phyloP scores from a whole-genome alignment of 306 rosid genomes.

The Cucurbita argyrosperma region DNA sequence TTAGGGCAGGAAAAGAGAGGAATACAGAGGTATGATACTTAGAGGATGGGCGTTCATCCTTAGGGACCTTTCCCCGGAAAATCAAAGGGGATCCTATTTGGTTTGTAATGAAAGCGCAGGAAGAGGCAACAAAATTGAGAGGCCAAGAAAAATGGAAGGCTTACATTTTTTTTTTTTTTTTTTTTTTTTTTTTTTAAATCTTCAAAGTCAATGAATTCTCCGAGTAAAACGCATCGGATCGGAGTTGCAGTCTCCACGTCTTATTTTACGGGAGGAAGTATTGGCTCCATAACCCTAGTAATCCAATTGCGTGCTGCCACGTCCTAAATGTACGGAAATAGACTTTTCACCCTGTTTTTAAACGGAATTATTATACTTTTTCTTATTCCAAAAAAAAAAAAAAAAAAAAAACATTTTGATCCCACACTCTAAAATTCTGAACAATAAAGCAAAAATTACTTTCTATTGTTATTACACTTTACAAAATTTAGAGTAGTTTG shows the following conservation, averaged over 20 bases:
- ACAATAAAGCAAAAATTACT: too few relatives aligned
- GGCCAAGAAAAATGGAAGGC: background rate
- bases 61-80: conserved; percentile 61
- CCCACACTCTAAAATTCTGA: too few relatives aligned
- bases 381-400: too few relatives aligned
- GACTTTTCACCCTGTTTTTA: too few relatives aligned
- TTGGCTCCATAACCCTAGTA: too few relatives aligned
- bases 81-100: conserved; percentile 25
- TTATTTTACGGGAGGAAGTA: too few relatives aligned
- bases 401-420: too few relatives aligned
- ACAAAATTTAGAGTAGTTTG: too few relatives aligned
- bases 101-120: background rate
- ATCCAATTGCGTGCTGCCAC: background rate
- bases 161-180: background rate
- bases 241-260: background rate
- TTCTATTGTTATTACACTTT: too few relatives aligned
- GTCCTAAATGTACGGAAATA: background rate
- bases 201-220: background rate
- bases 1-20: background rate
- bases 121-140: background rate
- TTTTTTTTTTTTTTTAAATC: background rate
- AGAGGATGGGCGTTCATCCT: conserved; percentile 64
- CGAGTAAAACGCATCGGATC: background rate
- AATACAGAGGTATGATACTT: conserved; percentile 56
- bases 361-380: too few relatives aligned